Evolutionary conservation across 768 basidiomycete genomes (phyloP).

Genomic region (Clathrus columnatus): DNA sequence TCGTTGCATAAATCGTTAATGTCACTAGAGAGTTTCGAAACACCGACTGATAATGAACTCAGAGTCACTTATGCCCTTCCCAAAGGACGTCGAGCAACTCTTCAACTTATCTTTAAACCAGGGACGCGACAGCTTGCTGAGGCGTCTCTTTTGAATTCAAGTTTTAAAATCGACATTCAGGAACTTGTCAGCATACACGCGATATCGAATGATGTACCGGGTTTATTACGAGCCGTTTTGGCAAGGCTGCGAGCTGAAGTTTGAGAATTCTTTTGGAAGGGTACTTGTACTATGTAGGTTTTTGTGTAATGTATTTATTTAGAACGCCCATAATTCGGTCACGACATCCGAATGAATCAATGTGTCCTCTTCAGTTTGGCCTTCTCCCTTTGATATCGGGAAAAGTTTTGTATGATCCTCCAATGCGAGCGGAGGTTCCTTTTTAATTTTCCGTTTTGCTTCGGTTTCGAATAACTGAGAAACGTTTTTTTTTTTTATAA

Average conservation of each 20-base stretch:
- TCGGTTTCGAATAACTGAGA: constrained; percentile 82
- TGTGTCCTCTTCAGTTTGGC: constrained; percentile 2
- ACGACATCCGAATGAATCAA: constrained; percentile 28
- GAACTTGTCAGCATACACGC: constrained; percentile 57
- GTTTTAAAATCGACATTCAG: constrained; percentile 35
- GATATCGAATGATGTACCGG: constrained; percentile 55
- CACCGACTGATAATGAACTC: constrained; percentile 69
- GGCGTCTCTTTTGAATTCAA: constrained; percentile 27
- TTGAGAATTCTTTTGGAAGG: not conserved
- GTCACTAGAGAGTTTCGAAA: constrained; percentile 48
- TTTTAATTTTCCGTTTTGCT: constrained; percentile 65
- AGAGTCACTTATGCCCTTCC: constrained; percentile 51
- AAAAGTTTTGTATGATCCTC: constrained; percentile 18
- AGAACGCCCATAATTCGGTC: constrained; percentile 40
- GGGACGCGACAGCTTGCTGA: constrained; percentile 58
- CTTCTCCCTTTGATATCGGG: constrained; percentile 26
- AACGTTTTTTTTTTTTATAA: not conserved
- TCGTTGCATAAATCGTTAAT: constrained; percentile 54
- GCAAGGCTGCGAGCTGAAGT: constrained; percentile 31
- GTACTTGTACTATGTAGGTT: not conserved
- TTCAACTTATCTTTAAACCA: constrained; percentile 60
- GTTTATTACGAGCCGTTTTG: constrained; percentile 53
- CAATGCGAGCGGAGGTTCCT: constrained; percentile 50
- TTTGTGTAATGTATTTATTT: not conserved
- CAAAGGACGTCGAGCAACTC: constrained; percentile 30